A percentile compares a stretch with the other conserved stretches of the same genome.
phyloP scores from a whole-genome alignment of 306 rosid species.

The Carpinus fangiana region DNA sequence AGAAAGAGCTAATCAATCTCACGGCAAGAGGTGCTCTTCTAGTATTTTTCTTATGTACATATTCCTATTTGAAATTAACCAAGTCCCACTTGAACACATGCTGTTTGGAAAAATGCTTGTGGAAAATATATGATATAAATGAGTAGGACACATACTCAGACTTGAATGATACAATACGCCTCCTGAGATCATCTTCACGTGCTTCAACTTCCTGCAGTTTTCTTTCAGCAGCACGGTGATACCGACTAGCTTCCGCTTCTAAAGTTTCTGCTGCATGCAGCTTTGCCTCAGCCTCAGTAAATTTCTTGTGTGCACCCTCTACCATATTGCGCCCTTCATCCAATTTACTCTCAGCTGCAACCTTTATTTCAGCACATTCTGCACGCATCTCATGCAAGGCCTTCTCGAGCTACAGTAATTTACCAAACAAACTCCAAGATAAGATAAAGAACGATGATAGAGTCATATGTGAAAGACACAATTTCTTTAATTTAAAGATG shows the following conservation, averaged over 20 bases:
- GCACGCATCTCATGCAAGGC: slow-evolving; percentile 89
- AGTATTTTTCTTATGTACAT: not conserved
- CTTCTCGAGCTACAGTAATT: slow-evolving; percentile 75
- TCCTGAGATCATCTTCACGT: slow-evolving; percentile 90
- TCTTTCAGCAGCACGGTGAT: slow-evolving; percentile 71
- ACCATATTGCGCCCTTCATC: slow-evolving; percentile 61
- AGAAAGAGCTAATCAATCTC: not conserved
- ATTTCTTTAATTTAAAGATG: not conserved
- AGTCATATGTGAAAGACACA: not conserved
- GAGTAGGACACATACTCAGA: slow-evolving; percentile 58
- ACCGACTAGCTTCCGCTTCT: slow-evolving; percentile 72
- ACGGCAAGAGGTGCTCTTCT: not conserved
- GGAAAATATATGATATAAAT: not conserved
- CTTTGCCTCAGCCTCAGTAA: slow-evolving; percentile 71
- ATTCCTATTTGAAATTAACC: not conserved
- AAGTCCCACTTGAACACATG: not conserved
- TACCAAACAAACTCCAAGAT: slow-evolving; percentile 4
- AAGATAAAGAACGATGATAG: slow-evolving; percentile 1
- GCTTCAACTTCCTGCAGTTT: slow-evolving; percentile 86
- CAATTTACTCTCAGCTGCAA: slow-evolving; percentile 80
- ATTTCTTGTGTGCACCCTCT: slow-evolving; percentile 69
- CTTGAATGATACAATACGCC: slow-evolving; percentile 68
- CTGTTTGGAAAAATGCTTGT: not conserved
- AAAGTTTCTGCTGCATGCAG: slow-evolving; percentile 69
- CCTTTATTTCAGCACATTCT: slow-evolving; percentile 92